Evolutionary conservation across 177 flowering plant species (phyloP), one percentile per base, ranked within the genome.

Genomic region (Telopea speciosissima): DNA sequence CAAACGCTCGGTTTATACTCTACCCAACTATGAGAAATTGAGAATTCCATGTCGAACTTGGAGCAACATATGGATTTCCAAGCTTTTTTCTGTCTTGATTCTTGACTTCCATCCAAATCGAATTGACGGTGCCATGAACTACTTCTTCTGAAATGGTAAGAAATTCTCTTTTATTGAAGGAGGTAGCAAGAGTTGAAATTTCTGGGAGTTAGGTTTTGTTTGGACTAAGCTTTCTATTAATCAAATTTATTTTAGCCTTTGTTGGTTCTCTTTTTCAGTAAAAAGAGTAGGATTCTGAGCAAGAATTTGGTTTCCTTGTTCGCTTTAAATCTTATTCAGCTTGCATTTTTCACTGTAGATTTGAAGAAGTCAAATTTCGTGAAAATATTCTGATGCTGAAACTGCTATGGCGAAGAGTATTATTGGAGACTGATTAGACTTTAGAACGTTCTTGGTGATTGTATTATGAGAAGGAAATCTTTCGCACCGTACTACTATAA

Each of bases 401-500:
- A 19, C 7, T 19, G 23, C 61, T n/a, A n/a, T n/a, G n/a, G n/a
- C n/a, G n/a, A n/a, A 24, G 61, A 58, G 22, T n/a, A 19, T 58
- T 66, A 22, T 70, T 23, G 66, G 68, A 45, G 70, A 73, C 66
- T 31, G 45, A 5, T 28, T 28, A 28, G 4, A 0, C 4, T 28
- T 59, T 24, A 24, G 66, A 8, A 49, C 70, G 17, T 72, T 72
- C 16, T 74, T 69, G 31, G 31, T 42, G 72, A 64, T 21, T 54
- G 69, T 19, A 65, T 64, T 26, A 58, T 58, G 72, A 56, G 64
- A 72, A 65, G 69, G 26, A 74, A 69, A 58, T 28, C 25, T 3
- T 28, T 28, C 63, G 21, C 52, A 28, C 59, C 9, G n/a, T 26
- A 24, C 42, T 28, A 28, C 23, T 68, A 24, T 40, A 17, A 23